A percentile compares a stretch with the other conserved stretches of the same genome.
Evolutionary conservation across 1,284 basidiomycete species (phyloP).

Genomic region (Pseudozyma hubeiensis): DNA sequence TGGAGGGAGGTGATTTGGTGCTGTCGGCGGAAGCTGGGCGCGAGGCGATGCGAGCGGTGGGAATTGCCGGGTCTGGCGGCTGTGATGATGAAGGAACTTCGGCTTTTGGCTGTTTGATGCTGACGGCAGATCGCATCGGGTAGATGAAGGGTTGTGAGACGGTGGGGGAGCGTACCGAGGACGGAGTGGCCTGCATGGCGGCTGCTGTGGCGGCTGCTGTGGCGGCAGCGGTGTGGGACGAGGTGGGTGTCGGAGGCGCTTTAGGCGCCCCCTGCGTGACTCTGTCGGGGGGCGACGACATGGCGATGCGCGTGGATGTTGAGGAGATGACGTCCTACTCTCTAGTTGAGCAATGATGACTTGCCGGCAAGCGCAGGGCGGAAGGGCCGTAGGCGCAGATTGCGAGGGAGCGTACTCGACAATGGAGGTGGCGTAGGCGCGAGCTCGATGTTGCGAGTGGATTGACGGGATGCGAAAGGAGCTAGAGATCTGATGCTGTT

Average conservation of each 20-base stretch:
- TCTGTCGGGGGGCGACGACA: conserved; percentile 30
- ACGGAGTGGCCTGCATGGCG: conserved; percentile 15
- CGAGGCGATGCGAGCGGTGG: conserved; percentile 8
- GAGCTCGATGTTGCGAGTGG: no score
- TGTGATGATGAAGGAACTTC: conserved; percentile 14
- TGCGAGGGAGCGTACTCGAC: no score
- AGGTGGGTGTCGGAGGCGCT: conserved; percentile 11
- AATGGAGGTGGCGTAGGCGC: no score
- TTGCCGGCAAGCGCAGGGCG: no score
- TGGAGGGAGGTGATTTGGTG: conserved; percentile 2
- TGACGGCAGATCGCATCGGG: conserved; percentile 60
- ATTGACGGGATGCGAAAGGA: no score
- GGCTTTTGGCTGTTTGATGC: conserved; percentile 47
- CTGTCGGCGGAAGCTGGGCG: conserved; percentile 19
- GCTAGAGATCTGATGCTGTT: no score
- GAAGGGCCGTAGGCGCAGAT: no score
- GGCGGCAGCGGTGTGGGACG: conserved; percentile 6
- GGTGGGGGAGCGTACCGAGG: conserved; percentile 32
- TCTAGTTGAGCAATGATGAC: no score
- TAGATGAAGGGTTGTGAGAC: conserved; percentile 60
- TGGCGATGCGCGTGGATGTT: neutral
- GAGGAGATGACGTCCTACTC: neutral
- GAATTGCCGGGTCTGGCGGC: conserved; percentile 4
- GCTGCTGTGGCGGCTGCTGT: conserved; percentile 1
- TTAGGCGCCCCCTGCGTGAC: neutral